phyloP scores from a whole-genome alignment of 768 basidiomycete genomes.

The Kwoniella europaea region DNA sequence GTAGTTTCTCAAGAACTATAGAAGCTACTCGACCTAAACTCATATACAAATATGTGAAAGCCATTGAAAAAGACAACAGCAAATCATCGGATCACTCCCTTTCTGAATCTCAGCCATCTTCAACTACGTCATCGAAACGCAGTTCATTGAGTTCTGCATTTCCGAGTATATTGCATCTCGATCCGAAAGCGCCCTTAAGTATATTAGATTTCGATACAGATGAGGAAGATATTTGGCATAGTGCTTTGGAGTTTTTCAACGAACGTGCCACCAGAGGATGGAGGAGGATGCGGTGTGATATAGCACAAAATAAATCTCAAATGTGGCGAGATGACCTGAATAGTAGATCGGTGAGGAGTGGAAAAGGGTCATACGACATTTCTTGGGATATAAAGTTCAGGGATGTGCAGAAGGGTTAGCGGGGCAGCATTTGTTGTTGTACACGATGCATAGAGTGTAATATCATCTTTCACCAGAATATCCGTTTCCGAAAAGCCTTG shows the following conservation, averaged over 20 bases:
- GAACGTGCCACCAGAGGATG: neutral
- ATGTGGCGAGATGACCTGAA: neutral
- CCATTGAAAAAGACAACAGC: neutral
- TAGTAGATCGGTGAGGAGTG: neutral
- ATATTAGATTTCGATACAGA: neutral
- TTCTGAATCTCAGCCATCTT: too few species aligned
- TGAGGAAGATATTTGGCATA: neutral
- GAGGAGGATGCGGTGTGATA: neutral
- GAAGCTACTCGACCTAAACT: neutral
- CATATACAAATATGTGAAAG: neutral
- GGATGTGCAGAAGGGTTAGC: neutral
- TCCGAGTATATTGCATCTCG: neutral
- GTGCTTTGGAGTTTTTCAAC: neutral
- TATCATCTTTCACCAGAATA: too few species aligned
- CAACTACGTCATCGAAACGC: neutral
- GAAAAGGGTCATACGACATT: neutral
- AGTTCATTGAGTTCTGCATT: too few species aligned
- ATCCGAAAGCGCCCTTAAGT: neutral
- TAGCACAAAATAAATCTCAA: neutral
- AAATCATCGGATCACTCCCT: neutral
- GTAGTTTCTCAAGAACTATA: neutral
- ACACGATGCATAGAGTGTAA: too few species aligned
- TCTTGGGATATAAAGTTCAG: neutral
- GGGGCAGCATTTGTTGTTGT: too few species aligned
- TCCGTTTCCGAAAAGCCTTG: too few species aligned